Evolutionary conservation across 2,329 filamentous ascomycete genomes (phyloP).

Genomic region (Colletotrichum simmondsii): DNA sequence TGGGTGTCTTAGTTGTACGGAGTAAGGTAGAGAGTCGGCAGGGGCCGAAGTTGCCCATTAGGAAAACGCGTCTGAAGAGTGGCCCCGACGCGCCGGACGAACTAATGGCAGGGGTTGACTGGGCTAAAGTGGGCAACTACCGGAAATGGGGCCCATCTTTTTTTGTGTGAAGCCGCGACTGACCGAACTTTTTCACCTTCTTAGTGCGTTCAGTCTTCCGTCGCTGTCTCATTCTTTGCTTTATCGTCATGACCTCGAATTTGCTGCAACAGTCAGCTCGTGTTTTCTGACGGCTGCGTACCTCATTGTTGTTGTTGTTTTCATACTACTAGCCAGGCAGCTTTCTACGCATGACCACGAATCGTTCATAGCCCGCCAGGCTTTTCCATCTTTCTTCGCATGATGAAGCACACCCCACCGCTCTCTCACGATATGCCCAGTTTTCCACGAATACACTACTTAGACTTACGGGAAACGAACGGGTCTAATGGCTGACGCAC

Average conservation of each 20-base stretch:
- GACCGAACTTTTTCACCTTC: constrained; percentile 29
- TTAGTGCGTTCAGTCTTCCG: neutral
- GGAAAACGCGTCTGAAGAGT: constrained; percentile 25
- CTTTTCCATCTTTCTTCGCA: constrained; percentile 6
- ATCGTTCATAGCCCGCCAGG: neutral
- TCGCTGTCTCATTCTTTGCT: constrained; percentile 16
- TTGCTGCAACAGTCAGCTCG: constrained; percentile 20
- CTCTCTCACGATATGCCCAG: constrained; percentile 32
- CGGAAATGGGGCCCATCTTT: constrained; percentile 22
- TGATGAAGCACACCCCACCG: constrained; percentile 30
- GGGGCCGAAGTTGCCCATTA: constrained; percentile 1
- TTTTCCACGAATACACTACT: constrained; percentile 15
- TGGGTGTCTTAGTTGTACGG: neutral
- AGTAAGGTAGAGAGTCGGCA: neutral
- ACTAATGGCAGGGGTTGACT: constrained; percentile 24
- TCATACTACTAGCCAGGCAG: neutral
- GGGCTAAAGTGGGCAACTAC: constrained; percentile 17
- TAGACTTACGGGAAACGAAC: constrained; percentile 29
- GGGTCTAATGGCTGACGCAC: constrained; percentile 33
- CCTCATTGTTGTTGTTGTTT: neutral
- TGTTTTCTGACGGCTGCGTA: constrained; percentile 11
- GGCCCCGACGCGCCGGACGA: constrained; percentile 25
- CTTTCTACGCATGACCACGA: constrained; percentile 4
- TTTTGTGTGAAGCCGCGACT: constrained; percentile 11
- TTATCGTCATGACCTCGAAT: constrained; percentile 18